A percentile compares a stretch with the other conserved stretches of the same genome.
phyloP scores from a whole-genome alignment of 2,329 filamentous ascomycete species.

The Fusarium sp. region DNA sequence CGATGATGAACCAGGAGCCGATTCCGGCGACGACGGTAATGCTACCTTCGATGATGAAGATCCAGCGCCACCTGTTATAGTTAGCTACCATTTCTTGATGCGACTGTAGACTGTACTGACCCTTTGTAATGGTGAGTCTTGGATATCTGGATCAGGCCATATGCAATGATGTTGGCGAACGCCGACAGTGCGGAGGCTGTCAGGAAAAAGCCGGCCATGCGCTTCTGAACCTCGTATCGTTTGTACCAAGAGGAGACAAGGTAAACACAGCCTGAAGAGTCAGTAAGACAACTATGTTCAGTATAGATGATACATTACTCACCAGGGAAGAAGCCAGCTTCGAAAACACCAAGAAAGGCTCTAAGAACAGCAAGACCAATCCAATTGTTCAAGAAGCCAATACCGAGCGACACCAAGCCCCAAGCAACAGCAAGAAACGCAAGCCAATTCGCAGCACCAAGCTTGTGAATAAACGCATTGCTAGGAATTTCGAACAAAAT shows the following conservation, averaged over 20 bases:
- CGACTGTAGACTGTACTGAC: neutral
- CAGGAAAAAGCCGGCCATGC: slow-evolving; percentile 30
- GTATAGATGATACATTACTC: fast-evolving
- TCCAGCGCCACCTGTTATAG: slow-evolving; percentile 24
- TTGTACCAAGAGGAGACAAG: slow-evolving; percentile 31
- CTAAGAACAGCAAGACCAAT: slow-evolving; percentile 18
- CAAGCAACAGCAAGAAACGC: slow-evolving; percentile 21
- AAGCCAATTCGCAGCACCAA: slow-evolving; percentile 36
- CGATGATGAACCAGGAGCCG: slow-evolving; percentile 36
- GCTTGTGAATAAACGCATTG: slow-evolving; percentile 32
- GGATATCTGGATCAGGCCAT: slow-evolving; percentile 26
- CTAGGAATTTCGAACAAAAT: slow-evolving; percentile 33
- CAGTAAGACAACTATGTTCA: neutral
- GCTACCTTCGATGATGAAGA: slow-evolving; percentile 34
- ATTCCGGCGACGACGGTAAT: slow-evolving; percentile 28
- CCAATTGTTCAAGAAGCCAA: slow-evolving; percentile 30
- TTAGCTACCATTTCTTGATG: fast-evolving
- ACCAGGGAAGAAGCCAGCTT: slow-evolving; percentile 37
- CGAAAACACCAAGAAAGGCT: slow-evolving; percentile 24
- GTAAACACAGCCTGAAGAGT: slow-evolving; percentile 16
- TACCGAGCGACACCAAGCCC: slow-evolving; percentile 28
- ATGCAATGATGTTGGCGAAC: slow-evolving; percentile 33
- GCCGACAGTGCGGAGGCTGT: slow-evolving; percentile 18
- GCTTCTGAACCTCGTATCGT: slow-evolving; percentile 30
- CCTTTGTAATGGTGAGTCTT: slow-evolving; percentile 29